These are phyloP conservation scores for Colletotrichum abscissum DNA, from an alignment of 2,329 filamentous ascomycete species.

Conservation along the genomic window DNA sequence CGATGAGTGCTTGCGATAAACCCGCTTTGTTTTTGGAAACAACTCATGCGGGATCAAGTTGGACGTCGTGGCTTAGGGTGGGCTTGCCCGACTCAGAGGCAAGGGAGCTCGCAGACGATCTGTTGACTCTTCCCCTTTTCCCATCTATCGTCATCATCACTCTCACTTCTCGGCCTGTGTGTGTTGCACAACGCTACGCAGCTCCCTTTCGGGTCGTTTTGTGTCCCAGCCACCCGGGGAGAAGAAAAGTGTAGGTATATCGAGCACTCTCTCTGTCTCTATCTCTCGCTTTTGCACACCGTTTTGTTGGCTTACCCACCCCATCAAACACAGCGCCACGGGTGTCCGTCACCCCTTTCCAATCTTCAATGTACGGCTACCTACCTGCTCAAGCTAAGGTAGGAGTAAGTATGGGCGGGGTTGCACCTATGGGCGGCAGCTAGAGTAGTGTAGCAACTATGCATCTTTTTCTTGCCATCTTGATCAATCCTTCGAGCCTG, in stretches of 20 bases:
- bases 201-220: background rate
- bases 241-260: background rate
- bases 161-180: background rate
- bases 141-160: background rate
- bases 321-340: too few relatives aligned
- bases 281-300: background rate
- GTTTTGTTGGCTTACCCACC: background rate
- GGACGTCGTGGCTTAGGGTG: background rate
- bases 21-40: background rate
- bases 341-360: background rate
- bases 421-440: background rate
- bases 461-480: background rate
- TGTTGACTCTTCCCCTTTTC: background rate
- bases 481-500: background rate
- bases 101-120: background rate
- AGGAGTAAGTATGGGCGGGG: background rate
- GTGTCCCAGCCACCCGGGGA: background rate
- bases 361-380: background rate
- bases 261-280: background rate
- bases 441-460: background rate
- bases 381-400: background rate
- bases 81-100: background rate
- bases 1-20: background rate
- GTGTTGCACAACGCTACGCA: constrained; percentile 1
- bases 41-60: background rate